Conservation (phyloP, 352 stramenopile genomes). For the Globisporangium middletonii region DNA sequence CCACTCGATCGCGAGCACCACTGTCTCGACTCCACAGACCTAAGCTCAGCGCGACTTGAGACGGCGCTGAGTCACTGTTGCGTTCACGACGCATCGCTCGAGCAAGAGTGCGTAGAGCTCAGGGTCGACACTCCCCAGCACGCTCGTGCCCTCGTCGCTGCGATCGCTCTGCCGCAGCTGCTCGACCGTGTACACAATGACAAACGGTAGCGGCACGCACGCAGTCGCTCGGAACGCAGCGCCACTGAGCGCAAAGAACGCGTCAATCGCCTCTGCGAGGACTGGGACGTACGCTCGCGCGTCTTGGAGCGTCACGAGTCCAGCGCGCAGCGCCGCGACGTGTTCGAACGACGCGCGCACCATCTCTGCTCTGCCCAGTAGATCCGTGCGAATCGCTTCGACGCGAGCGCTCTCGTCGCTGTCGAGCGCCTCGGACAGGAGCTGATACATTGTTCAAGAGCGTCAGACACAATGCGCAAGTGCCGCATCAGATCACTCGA, state of each 20-base stretch:
- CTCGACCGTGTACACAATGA: conserved; percentile 12
- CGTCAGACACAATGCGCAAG: neutral
- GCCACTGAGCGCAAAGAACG: conserved; percentile 9
- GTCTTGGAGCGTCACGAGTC: conserved; percentile 4
- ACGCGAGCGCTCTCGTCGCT: conserved; percentile 6
- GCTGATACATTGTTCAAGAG: conserved; percentile 1
- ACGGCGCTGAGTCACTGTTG: conserved; percentile 1
- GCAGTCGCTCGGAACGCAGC: conserved; percentile 3
- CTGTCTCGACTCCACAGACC: neutral
- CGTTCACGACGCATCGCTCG: conserved; percentile 6
- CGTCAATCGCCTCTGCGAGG: conserved; percentile 6
- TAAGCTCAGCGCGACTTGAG: conserved; percentile 6
- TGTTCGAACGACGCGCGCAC: conserved; percentile 13
- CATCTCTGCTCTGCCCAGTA: conserved; percentile 3
- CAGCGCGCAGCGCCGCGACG: neutral
- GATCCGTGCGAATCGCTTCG: neutral
- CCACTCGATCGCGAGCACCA: neutral
- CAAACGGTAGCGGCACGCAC: conserved; percentile 5
- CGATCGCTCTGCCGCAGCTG: conserved; percentile 1
- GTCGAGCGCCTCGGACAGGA: conserved; percentile 8
- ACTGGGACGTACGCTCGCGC: neutral
- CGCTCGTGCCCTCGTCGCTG: neutral
- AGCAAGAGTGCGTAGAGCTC: conserved; percentile 9
- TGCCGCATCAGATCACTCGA: neutral
- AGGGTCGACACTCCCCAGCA: conserved; percentile 4